Conservation (phyloP, 2,329 filamentous ascomycete genomes). For the Paecilomyces sp. region DNA sequence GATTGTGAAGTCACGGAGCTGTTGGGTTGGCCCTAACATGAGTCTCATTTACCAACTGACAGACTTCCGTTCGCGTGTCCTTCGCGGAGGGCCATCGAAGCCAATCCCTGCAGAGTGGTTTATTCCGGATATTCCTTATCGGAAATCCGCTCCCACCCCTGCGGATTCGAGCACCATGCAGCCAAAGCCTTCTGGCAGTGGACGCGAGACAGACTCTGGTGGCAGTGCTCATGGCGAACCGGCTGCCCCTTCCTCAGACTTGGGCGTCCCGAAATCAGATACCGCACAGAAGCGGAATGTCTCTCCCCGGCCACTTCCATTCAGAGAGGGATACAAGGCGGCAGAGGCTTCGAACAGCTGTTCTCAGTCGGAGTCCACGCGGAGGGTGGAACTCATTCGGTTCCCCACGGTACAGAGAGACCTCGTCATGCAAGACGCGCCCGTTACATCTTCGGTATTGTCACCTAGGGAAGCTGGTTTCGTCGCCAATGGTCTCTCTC, state of each 20-base stretch:
- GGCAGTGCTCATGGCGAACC: neutral
- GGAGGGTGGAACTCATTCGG: slow-evolving; percentile 5
- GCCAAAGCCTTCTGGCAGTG: neutral
- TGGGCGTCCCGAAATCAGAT: neutral
- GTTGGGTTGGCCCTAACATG: slow-evolving; percentile 64
- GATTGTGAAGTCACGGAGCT: slow-evolving; percentile 55
- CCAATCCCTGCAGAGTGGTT: slow-evolving; percentile 30
- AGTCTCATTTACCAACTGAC: slow-evolving; percentile 62
- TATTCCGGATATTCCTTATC: slow-evolving; percentile 17
- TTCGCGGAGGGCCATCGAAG: slow-evolving; percentile 23
- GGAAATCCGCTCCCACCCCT: slow-evolving; percentile 3
- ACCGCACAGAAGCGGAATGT: slow-evolving; percentile 21
- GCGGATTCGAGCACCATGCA: neutral
- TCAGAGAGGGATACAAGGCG: slow-evolving; percentile 28
- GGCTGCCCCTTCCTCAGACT: neutral
- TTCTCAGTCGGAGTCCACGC: neutral
- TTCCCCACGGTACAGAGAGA: slow-evolving; percentile 25
- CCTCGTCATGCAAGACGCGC: slow-evolving; percentile 30
- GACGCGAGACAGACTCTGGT: neutral
- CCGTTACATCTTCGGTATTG: slow-evolving; percentile 31
- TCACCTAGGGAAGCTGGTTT: slow-evolving; percentile 40
- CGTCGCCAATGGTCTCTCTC: slow-evolving; percentile 30
- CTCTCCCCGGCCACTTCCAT: slow-evolving; percentile 29
- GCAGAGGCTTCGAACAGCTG: slow-evolving; percentile 6
- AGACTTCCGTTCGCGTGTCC: slow-evolving; percentile 48